Conservation (phyloP, 2,329 filamentous ascomycete species). For the Samsoniella hepiali region DNA sequence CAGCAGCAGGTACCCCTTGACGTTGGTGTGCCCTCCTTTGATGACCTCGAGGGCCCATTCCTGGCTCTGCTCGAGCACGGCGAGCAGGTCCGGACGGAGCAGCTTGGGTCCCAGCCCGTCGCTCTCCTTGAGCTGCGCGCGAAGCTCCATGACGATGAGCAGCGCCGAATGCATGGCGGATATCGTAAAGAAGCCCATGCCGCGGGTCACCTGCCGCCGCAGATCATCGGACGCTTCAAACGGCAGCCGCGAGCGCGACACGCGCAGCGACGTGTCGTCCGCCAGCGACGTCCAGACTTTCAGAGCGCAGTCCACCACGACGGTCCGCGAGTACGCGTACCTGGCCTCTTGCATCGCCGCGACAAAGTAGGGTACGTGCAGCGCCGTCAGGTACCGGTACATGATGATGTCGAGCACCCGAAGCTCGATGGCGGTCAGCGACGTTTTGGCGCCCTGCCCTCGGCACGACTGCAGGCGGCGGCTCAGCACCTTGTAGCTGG, state of each 20-base stretch:
- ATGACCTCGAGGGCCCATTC: slow-evolving; percentile 40
- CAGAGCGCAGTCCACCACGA: slow-evolving; percentile 45
- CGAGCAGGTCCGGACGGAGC: slow-evolving; percentile 41
- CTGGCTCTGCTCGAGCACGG: slow-evolving; percentile 40
- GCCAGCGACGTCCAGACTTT: slow-evolving; percentile 41
- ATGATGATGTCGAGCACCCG: slow-evolving; percentile 49
- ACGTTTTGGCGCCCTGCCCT: slow-evolving; percentile 17
- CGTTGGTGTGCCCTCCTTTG: slow-evolving; percentile 51
- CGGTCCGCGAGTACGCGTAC: slow-evolving; percentile 50
- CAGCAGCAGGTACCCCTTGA: slow-evolving; percentile 49
- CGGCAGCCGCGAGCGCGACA: neutral
- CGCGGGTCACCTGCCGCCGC: slow-evolving; percentile 36
- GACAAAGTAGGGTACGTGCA: slow-evolving; percentile 53
- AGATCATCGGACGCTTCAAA: neutral
- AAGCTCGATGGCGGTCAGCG: slow-evolving; percentile 38
- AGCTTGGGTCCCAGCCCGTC: slow-evolving; percentile 34
- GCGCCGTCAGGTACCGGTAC: slow-evolving; percentile 50
- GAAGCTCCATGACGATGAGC: slow-evolving; percentile 40
- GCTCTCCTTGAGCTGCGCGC: slow-evolving; percentile 39
- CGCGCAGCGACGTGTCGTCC: neutral
- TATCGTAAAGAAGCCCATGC: slow-evolving; percentile 41
- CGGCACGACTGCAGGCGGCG: slow-evolving; percentile 31
- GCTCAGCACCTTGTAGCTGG: slow-evolving; percentile 40
- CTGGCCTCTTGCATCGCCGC: slow-evolving; percentile 38
- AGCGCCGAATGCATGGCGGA: slow-evolving; percentile 35